Conservation (phyloP, 768 basidiomycete genomes). For the Suillus ampliporus region DNA sequence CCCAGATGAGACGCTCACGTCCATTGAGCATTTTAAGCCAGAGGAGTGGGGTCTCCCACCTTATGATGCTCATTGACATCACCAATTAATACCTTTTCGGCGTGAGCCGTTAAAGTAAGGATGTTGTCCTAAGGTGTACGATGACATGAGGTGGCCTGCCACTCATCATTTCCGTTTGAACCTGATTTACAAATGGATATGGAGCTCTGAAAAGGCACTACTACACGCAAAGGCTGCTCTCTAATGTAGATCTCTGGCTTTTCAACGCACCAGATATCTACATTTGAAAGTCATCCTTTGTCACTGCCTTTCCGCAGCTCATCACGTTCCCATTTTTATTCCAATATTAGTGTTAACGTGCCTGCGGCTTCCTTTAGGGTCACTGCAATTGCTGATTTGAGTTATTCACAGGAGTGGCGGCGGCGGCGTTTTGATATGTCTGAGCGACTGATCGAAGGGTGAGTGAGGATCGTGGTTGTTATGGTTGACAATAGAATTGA, state of each 20-base stretch:
- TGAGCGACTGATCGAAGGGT: neutral
- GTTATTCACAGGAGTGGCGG: neutral
- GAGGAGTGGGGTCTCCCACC: slow-evolving; percentile 86
- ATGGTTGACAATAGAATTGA: neutral
- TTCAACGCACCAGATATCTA: neutral
- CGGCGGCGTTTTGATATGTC: no score
- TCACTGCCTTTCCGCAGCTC: neutral
- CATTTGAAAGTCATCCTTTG: neutral
- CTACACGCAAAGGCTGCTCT: neutral
- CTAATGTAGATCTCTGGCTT: neutral
- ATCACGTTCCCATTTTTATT: neutral
- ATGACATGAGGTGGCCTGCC: neutral
- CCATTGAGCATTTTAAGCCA: slow-evolving; percentile 77
- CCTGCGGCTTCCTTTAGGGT: neutral
- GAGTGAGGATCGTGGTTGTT: neutral
- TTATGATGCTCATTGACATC: slow-evolving; percentile 39
- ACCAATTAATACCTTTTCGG: neutral
- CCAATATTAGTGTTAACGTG: no score
- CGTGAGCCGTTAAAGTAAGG: neutral
- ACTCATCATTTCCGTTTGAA: neutral
- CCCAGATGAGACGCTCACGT: slow-evolving; percentile 63
- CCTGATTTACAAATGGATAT: neutral
- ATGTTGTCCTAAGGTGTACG: neutral
- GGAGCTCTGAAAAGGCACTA: neutral
- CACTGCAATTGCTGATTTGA: neutral